These are phyloP conservation scores for Gossypium longicalyx DNA, from an alignment of 345 rosid species.

Conservation along the genomic window DNA sequence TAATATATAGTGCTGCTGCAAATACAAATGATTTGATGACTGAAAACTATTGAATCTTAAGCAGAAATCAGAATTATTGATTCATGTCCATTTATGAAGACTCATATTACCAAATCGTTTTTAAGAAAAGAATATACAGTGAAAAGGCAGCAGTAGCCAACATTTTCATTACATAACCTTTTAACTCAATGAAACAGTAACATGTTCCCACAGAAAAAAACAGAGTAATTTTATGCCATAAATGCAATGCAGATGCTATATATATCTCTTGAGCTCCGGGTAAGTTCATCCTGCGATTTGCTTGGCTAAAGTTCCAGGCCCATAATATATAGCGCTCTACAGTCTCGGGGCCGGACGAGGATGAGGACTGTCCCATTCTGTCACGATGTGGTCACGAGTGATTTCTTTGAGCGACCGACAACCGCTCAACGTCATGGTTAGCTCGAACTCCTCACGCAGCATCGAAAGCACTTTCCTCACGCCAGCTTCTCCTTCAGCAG, in stretches of 20 bases:
- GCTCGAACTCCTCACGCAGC: conserved; percentile 84
- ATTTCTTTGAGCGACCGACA: conserved; percentile 84
- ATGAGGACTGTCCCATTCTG: conserved; percentile 67
- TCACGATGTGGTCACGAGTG: conserved; percentile 60
- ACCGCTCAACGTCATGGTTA: conserved; percentile 87
- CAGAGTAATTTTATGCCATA: background rate
- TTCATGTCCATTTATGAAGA: too few species aligned
- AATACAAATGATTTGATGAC: too few species aligned
- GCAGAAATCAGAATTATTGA: too few species aligned
- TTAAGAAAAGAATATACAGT: conserved; percentile 6
- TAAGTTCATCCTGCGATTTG: background rate
- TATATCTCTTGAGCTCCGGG: background rate
- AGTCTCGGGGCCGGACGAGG: conserved; percentile 34
- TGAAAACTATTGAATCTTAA: too few species aligned
- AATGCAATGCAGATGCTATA: background rate
- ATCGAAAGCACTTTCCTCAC: conserved; percentile 69
- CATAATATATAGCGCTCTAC: conserved; percentile 19
- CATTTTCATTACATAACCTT: conserved; percentile 21
- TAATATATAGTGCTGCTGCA: too few species aligned
- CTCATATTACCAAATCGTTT: background rate
- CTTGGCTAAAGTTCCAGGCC: background rate
- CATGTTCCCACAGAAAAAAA: conserved; percentile 14
- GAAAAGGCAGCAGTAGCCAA: conserved; percentile 36
- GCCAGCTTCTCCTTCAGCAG: conserved; percentile 83
- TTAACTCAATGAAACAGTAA: conserved; percentile 10